Percentiles rank a stretch among this genome's conserved stretches.
Evolutionary conservation across 2,329 filamentous ascomycete genomes (phyloP).

Genomic region (Epichloe brachyelytri): DNA sequence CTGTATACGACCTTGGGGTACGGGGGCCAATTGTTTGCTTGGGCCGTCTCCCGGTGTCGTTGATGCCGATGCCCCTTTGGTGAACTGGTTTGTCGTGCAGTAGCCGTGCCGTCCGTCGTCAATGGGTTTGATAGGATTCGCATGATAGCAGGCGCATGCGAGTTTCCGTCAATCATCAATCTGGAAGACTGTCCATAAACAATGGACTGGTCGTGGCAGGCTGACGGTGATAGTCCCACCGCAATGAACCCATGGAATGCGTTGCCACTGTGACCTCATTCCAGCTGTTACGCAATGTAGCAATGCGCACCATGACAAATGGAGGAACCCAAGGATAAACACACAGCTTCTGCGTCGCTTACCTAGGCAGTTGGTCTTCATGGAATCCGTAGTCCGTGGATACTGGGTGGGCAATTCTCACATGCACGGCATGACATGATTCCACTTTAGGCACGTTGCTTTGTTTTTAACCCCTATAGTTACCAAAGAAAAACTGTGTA

Average conservation of each 20-base stretch:
- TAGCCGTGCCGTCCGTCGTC: not conserved
- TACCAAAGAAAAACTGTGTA: conserved; percentile 17
- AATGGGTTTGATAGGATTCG: not conserved
- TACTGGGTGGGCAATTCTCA: not conserved
- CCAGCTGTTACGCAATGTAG: conserved; percentile 11
- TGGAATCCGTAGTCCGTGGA: too few relatives aligned
- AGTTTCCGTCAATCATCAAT: not conserved
- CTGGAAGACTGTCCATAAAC: conserved; percentile 1
- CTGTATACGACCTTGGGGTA: not conserved
- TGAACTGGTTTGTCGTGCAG: not conserved
- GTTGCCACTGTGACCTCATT: conserved; percentile 26
- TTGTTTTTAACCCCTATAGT: conserved; percentile 18
- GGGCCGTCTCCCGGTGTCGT: not conserved
- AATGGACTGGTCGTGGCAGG: not conserved
- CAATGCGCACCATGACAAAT: conserved; percentile 6
- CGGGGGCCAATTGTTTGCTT: not conserved
- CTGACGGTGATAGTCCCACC: conserved; percentile 1
- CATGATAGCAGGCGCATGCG: not conserved
- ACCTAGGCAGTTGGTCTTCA: too few relatives aligned
- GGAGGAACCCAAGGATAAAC: not conserved
- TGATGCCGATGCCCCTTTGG: not conserved
- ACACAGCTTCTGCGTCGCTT: too few relatives aligned
- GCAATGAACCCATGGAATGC: conserved; percentile 24
- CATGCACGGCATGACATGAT: not conserved
- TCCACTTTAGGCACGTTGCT: conserved; percentile 5